These are phyloP conservation scores for Achlya hypogyna DNA, from an alignment of 352 stramenopile genomes.

Conservation along the genomic window DNA sequence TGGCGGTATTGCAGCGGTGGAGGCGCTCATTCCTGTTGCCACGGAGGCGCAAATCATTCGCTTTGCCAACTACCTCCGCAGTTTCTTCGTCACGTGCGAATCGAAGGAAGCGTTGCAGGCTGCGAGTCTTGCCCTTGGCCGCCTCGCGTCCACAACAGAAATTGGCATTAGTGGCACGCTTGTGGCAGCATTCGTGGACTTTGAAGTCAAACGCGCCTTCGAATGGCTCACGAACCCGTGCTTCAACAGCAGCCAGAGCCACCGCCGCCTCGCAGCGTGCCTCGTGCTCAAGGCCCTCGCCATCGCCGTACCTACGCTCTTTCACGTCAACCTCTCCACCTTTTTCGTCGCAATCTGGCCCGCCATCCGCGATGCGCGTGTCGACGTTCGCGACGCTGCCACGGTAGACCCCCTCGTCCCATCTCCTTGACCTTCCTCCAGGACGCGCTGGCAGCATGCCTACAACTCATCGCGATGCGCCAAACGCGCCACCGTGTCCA, in stretches of 20 bases:
- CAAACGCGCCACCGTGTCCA: constrained; percentile 80
- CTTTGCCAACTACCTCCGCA: constrained; percentile 84
- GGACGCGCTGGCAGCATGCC: constrained; percentile 74
- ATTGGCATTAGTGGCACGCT: constrained; percentile 71
- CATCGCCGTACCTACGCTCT: constrained; percentile 77
- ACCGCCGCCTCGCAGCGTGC: constrained; percentile 65
- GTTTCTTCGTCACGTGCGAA: constrained; percentile 72
- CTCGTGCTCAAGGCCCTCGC: constrained; percentile 85
- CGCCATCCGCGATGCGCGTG: constrained; percentile 54
- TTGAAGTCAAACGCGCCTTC: constrained; percentile 86
- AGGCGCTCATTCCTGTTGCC: constrained; percentile 68
- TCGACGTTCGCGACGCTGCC: constrained; percentile 77
- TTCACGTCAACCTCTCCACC: constrained; percentile 86
- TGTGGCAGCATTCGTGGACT: constrained; percentile 86
- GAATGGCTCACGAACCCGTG: constrained; percentile 81
- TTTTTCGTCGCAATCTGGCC: constrained; percentile 91
- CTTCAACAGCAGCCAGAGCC: constrained; percentile 58
- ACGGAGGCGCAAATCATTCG: constrained; percentile 85
- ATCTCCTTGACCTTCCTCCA: background rate
- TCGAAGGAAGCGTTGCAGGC: constrained; percentile 50
- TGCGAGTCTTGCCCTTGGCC: constrained; percentile 66
- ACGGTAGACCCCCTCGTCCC: constrained; percentile 22
- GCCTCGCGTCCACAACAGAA: constrained; percentile 65
- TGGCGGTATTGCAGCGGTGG: constrained; percentile 63
- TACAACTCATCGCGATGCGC: constrained; percentile 77